Conservation (phyloP, 768 basidiomycete species). For the Collybia mongolica region DNA sequence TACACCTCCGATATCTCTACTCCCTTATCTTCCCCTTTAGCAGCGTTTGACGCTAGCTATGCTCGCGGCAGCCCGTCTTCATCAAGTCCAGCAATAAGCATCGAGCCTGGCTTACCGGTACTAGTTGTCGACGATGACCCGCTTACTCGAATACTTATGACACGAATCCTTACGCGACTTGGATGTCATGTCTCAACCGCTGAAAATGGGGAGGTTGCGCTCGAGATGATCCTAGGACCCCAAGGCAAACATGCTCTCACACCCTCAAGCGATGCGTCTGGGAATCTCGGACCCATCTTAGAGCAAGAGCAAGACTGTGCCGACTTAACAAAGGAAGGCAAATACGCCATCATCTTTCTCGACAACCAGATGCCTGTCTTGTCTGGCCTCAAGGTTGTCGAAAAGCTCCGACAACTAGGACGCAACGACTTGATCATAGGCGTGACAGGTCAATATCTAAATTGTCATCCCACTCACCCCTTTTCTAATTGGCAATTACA, state of each 20-base stretch:
- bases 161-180: constrained; percentile 70
- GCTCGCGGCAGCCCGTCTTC: constrained; percentile 37
- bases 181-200: constrained; percentile 80
- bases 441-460: constrained; percentile 56
- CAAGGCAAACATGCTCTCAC: constrained; percentile 23
- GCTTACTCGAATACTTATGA: constrained; percentile 80
- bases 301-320: constrained; percentile 27
- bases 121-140: constrained; percentile 85
- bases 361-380: constrained; percentile 85
- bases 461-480: neutral
- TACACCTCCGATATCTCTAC: constrained; percentile 19
- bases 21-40: constrained; percentile 27
- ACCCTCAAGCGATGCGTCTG: constrained; percentile 37
- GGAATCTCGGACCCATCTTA: constrained; percentile 33
- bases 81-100: constrained; percentile 32
- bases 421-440: constrained; percentile 81
- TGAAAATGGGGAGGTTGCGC: constrained; percentile 79
- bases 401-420: constrained; percentile 61
- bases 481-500: neutral
- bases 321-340: constrained; percentile 27
- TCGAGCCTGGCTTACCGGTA: constrained; percentile 58
- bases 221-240: constrained; percentile 65
- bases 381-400: constrained; percentile 69
- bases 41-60: constrained; percentile 36
- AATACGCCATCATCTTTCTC: constrained; percentile 49